These are phyloP conservation scores for Litsea cubeba DNA, from an alignment of 164 flowering plant species.

Conservation along the genomic window DNA sequence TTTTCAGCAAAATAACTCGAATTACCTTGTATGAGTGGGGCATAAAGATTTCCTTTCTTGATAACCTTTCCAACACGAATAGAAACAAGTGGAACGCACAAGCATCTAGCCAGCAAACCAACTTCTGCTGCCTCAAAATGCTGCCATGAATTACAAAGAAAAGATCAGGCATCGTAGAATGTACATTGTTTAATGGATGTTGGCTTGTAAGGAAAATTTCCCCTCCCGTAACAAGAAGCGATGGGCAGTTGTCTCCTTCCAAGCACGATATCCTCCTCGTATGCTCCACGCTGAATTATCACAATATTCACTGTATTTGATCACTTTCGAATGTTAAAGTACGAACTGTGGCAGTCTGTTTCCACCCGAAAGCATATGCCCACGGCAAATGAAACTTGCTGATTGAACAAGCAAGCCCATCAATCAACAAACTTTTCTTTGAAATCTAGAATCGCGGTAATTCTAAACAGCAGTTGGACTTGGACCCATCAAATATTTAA, in stretches of 20 bases:
- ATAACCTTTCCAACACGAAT: constrained; percentile 84
- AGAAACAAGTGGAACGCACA: constrained; percentile 86
- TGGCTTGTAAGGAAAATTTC: not conserved
- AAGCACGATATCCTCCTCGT: not conserved
- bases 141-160: constrained; percentile 27
- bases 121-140: constrained; percentile 88
- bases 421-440: too few species aligned
- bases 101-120: constrained; percentile 85
- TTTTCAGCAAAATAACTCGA: not conserved
- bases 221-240: not conserved
- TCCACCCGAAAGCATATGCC: too few species aligned
- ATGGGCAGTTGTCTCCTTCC: not conserved
- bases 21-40: constrained; percentile 73
- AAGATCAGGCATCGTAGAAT: not conserved
- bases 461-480: too few species aligned
- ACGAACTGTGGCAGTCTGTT: too few species aligned
- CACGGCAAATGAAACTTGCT: too few species aligned
- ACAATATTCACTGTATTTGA: not conserved
- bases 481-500: too few species aligned
- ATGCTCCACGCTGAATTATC: not conserved
- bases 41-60: constrained; percentile 65
- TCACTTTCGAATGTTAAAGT: too few species aligned
- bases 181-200: not conserved
- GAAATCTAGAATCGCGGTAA: too few species aligned
- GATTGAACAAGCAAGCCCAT: too few species aligned